A percentile compares a stretch with the other conserved stretches of the same genome.
Conservation (phyloP, 129 eudicot genomes). For the Deinandra increscens region DNA sequence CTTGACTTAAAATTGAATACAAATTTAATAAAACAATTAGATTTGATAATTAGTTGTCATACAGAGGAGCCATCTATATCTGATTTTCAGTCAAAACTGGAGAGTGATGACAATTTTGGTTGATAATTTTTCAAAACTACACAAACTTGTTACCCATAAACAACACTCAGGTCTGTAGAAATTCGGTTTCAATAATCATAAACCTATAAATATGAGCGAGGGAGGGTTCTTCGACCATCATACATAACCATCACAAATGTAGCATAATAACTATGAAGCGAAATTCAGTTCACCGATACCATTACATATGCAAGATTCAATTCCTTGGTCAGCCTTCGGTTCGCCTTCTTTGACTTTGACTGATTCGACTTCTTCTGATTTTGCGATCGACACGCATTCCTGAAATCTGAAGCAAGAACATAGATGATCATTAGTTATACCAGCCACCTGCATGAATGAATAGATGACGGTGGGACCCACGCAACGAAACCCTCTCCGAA, state of each 20-base stretch:
- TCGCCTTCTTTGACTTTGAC: slow-evolving; percentile 29
- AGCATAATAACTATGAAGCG: slow-evolving; percentile 27
- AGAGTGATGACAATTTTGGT: neutral
- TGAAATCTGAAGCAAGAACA: slow-evolving; percentile 58
- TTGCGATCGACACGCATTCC: slow-evolving; percentile 38
- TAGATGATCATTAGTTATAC: slow-evolving; percentile 66
- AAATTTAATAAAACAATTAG: too few species aligned
- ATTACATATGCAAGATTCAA: slow-evolving; percentile 37
- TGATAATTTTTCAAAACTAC: slow-evolving; percentile 25
- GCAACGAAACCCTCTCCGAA: slow-evolving; percentile 66
- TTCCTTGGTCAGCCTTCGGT: slow-evolving; percentile 23
- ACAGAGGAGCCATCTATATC: too few species aligned
- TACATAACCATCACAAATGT: slow-evolving; percentile 21
- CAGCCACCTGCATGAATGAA: slow-evolving; percentile 75
- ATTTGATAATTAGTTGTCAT: too few species aligned
- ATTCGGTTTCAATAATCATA: slow-evolving; percentile 22
- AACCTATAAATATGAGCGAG: slow-evolving; percentile 18
- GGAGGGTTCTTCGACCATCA: slow-evolving; percentile 20
- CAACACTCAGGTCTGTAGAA: slow-evolving; percentile 25
- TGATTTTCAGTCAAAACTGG: neutral
- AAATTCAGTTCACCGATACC: slow-evolving; percentile 39
- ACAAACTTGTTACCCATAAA: slow-evolving; percentile 32
- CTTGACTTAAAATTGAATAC: too few species aligned
- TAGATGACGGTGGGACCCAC: slow-evolving; percentile 70
- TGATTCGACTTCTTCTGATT: slow-evolving; percentile 23